These are phyloP conservation scores for Bisporella sp. DNA, from an alignment of 2,329 filamentous ascomycete genomes.

Conservation along the genomic window DNA sequence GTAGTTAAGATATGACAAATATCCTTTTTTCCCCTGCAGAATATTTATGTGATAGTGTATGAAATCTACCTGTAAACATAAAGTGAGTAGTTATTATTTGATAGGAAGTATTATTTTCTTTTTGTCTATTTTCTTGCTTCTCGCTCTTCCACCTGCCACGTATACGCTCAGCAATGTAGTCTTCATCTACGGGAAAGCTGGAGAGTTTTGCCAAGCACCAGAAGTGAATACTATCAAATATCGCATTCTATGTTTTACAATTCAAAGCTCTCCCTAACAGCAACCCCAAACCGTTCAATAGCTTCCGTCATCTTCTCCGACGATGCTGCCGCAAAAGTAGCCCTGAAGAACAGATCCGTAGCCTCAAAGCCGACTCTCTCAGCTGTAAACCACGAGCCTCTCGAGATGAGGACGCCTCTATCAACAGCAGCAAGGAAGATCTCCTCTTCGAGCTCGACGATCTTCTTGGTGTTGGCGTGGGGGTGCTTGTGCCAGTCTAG, in stretches of 20 bases:
- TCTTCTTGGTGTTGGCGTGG: conserved; percentile 40
- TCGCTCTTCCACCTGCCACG: too few species aligned
- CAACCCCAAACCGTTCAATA: conserved; percentile 67
- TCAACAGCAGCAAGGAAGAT: conserved; percentile 75
- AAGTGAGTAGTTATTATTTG: too few species aligned
- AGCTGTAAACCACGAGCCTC: conserved; percentile 87
- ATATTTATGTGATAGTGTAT: too few species aligned
- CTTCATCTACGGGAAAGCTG: too few species aligned
- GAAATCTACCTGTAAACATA: too few species aligned
- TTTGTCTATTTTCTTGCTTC: too few species aligned
- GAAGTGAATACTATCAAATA: too few species aligned
- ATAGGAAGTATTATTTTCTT: too few species aligned
- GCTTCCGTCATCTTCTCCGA: conserved; percentile 64
- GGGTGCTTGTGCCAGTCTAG: conserved; percentile 64
- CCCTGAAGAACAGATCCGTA: conserved; percentile 66
- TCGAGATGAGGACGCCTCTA: conserved; percentile 71
- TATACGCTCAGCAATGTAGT: too few species aligned
- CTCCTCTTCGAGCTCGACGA: conserved; percentile 71
- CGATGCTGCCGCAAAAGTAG: conserved; percentile 80
- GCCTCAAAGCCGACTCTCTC: conserved; percentile 48
- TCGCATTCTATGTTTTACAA: not conserved
- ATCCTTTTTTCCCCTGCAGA: too few species aligned
- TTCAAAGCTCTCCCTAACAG: conserved; percentile 57
- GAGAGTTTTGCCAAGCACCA: too few species aligned
- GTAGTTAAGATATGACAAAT: too few species aligned